Evolutionary conservation across 2,329 filamentous ascomycete species (phyloP), one percentile per base, ranked within the genome.

Genomic region (Neofusicoccum parvum): DNA sequence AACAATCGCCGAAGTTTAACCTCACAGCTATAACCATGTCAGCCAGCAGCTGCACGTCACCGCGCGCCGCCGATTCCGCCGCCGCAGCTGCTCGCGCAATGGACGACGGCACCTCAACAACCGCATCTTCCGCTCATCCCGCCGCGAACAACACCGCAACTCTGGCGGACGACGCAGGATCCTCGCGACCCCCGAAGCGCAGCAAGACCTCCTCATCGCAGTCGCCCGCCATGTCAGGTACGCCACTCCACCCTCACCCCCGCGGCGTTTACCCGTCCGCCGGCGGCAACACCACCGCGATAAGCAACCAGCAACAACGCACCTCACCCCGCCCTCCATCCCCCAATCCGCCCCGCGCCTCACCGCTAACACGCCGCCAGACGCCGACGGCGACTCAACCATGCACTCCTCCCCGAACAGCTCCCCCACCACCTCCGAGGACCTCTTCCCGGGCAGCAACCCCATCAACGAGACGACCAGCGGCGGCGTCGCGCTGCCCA

Each of bases 301-400:
- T 17, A 34, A 41, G 5, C 15, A 58, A 20, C 20, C 45, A 17
- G 15, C 23, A 41, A 23, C 32, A 17, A 2, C 32, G 15, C 50
- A 10, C 20, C 34, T 15, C 3, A 3, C 17, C 9, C 39, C 39
- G 14, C 15, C 20, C n/a, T 9, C 1, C 12, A 11, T 14, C 34
- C 36, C 34, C 36, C 36, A 17, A 15, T 14, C 2, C 36, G n/a
- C 36, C 36, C 51, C 1, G 4, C 9, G 32, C 20, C 32, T 17
- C 23, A 51, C 14, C 32, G 15, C 49, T 51, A 51, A 51, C 49
- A 23, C 27, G 10, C 32, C 11, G 14, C 9, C 49, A 64, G 84
- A 87, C 71, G 74, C 71, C 70, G 84, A 86, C 74, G 83, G 83
- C 50, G 85, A 87, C 76, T 85, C 82, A 36, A 83, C 82, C 67